These are phyloP conservation scores for Colletotrichum noveboracense DNA, from an alignment of 2,329 filamentous ascomycete genomes.

Conservation along the genomic window DNA sequence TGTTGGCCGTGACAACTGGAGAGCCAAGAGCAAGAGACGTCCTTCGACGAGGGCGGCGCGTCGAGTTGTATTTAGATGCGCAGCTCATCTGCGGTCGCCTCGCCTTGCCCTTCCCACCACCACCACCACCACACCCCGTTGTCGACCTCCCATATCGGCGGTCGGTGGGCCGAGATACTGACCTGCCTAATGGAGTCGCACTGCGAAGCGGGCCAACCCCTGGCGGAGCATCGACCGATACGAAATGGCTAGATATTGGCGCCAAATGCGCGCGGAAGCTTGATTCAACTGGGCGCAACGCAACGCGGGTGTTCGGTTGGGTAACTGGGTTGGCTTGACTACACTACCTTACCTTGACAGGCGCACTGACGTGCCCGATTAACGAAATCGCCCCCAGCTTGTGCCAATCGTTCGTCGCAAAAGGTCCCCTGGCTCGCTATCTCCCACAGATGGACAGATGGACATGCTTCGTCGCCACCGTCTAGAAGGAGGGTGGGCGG, in stretches of 20 bases:
- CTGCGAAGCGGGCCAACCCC: slow-evolving; percentile 7
- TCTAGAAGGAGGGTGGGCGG: not conserved
- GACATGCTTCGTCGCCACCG: slow-evolving; percentile 1
- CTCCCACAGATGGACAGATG: not conserved
- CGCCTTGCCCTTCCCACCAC: not conserved
- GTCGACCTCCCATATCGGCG: not conserved
- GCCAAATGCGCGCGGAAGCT: slow-evolving; percentile 2
- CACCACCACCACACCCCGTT: not conserved
- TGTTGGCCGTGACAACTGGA: not conserved
- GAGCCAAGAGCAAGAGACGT: not conserved
- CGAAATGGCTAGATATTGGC: not conserved
- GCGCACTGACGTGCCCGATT: not conserved
- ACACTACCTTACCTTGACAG: not conserved
- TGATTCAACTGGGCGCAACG: not conserved
- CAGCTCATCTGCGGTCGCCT: not conserved
- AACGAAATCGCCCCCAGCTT: not conserved
- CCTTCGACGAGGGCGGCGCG: not conserved
- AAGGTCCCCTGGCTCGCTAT: not conserved
- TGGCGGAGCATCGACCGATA: slow-evolving; percentile 10
- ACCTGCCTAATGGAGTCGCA: slow-evolving; percentile 18
- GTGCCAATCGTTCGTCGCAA: not conserved
- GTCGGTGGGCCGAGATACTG: slow-evolving; percentile 10
- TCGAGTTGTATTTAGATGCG: slow-evolving; percentile 16
- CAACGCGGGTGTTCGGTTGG: not conserved
- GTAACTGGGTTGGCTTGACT: not conserved